These are phyloP conservation scores for Chloromonas sp. DNA, from an alignment of 163 green algal species.

Conservation along the genomic window DNA sequence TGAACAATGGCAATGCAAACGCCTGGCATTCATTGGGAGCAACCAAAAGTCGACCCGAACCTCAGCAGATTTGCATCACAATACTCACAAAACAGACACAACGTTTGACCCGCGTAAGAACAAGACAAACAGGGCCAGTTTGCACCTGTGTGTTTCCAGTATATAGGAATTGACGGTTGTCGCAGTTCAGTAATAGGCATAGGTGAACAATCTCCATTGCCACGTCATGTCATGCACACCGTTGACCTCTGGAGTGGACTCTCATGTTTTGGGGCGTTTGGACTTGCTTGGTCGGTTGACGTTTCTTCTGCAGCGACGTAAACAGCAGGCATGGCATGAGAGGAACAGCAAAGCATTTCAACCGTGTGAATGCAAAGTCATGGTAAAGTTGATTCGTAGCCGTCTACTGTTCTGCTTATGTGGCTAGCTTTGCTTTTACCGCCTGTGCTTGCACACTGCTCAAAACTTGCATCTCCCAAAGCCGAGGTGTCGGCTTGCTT, in stretches of 20 bases:
- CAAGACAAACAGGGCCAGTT: neutral
- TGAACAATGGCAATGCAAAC: neutral
- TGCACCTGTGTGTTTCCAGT: neutral
- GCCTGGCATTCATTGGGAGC: neutral
- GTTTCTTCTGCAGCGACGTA: neutral
- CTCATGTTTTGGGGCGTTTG: neutral
- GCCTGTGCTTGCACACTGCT: neutral
- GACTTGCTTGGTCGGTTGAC: neutral
- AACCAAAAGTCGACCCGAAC: neutral
- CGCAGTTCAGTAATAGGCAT: no score
- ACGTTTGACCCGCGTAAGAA: no score
- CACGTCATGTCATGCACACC: no score
- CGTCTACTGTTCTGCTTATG: no score
- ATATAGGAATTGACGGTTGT: no score
- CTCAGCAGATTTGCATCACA: no score
- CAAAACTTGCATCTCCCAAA: neutral
- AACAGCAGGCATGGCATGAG: neutral
- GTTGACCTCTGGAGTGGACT: neutral
- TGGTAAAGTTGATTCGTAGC: no score
- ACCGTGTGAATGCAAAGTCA: no score
- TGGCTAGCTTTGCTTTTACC: neutral
- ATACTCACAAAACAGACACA: no score
- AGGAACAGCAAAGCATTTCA: no score
- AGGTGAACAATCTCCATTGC: no score
- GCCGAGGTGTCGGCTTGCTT: no score